Evolutionary conservation across 2,329 filamentous ascomycete species (phyloP).

Genomic region (Colletotrichum sp.): DNA sequence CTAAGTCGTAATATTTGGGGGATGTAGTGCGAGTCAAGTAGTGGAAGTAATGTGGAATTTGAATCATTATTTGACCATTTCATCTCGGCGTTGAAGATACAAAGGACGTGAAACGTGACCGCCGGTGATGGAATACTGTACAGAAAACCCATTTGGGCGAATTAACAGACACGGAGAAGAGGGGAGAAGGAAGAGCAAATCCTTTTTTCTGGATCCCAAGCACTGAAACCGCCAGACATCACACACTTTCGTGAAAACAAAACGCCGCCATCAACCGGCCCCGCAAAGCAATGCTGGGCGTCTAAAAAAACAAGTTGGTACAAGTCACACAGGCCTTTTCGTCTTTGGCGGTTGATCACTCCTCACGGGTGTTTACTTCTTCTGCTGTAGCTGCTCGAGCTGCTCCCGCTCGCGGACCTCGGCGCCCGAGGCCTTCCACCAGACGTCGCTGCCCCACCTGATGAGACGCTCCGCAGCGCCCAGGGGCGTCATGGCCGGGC

Average conservation of each 20-base stretch:
- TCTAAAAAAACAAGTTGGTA: background rate
- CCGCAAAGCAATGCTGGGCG: background rate
- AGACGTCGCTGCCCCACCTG: conserved; percentile 90
- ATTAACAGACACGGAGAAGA: background rate
- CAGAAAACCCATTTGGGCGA: background rate
- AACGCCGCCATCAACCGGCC: conserved; percentile 4
- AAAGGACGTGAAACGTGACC: background rate
- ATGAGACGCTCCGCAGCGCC: conserved; percentile 83
- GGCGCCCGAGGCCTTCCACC: conserved; percentile 87
- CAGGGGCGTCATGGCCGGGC: conserved; percentile 84
- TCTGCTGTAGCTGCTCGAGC: conserved; percentile 1
- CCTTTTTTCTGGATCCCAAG: background rate
- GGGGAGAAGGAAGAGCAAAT: background rate
- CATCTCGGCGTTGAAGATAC: background rate
- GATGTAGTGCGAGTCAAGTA: background rate
- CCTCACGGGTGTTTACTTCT: background rate
- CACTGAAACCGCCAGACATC: background rate
- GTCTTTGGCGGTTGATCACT: background rate
- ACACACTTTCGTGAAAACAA: background rate
- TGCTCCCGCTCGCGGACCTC: conserved; percentile 55
- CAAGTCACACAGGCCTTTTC: background rate
- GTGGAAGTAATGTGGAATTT: conserved; percentile 8
- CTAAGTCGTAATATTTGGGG: background rate
- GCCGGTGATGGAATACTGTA: background rate
- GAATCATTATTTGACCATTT: conserved; percentile 11